Evolutionary conservation across 805 yeast genomes (phyloP), one percentile per base, ranked within the genome.

Genomic region (Lipomyces spencermartinsiae): DNA sequence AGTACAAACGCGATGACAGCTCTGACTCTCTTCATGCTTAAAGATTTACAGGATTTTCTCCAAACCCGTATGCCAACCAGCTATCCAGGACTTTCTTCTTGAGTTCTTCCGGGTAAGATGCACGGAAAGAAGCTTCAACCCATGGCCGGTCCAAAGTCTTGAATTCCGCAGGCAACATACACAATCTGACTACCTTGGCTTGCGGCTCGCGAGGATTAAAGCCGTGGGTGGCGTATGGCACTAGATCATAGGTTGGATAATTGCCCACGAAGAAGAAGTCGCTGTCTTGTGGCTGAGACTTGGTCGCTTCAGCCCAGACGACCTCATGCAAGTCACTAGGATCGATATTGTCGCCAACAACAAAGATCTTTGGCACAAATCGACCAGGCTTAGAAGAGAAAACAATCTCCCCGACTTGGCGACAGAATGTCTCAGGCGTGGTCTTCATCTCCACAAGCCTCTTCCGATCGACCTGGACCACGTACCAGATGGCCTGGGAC

Each of bases 151-250:
- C 46, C 46, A 39, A 39, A 5, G 46, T 39, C 46, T 39, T 39
- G 46, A 39, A 39, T 39, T 39, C 46, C 46, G 46, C 46, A 39
- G 46, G 46, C 46, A 39, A 39, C 46, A 39, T 39, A 5, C 46
- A 39, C 5, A 39, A 39, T 39, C 46, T 39, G 46, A 39, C 46
- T 2, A 39, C 46, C 46, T 39, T 39, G 46, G 46, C 46, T 39
- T 39, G n/a, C 46, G 46, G n/a, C 5, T 39, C 46, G 46, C 1
- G 46, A 39, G 46, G 46, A 5, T 39, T 39, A 39, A 39, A 39
- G 46, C 46, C 46, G 46, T 39, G 46, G 46, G 46, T 39, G 46
- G 46, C 46, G 46, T 39, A 39, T 39, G 46, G 46, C 46, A 39
- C 46, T 39, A 39, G 46, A 39, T 39, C 46, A 39, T 39, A 39